A percentile compares a stretch with the other conserved stretches of the same genome.
Evolutionary conservation across 495 filamentous ascomycete genomes (phyloP).

Genomic region (Penicillium herquei): DNA sequence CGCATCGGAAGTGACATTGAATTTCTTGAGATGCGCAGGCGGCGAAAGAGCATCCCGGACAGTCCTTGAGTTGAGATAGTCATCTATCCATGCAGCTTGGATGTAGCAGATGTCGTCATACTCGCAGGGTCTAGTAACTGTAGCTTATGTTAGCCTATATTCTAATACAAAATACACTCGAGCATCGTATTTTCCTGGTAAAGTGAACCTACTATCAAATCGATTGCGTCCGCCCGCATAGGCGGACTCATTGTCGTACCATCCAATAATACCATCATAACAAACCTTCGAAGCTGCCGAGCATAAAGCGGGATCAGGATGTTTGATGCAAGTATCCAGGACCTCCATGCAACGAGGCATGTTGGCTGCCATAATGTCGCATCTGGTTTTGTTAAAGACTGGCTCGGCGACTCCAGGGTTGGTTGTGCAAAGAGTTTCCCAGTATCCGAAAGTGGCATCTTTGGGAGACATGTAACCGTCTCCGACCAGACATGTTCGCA

Average conservation of each 20-base stretch:
- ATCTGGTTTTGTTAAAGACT: slow-evolving; percentile 43
- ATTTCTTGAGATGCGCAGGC: slow-evolving; percentile 29
- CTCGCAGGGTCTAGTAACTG: slow-evolving; percentile 36
- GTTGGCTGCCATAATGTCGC: slow-evolving; percentile 41
- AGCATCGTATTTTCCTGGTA: no score
- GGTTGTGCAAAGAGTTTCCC: slow-evolving; percentile 45
- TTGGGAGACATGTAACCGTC: slow-evolving; percentile 38
- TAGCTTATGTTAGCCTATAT: not conserved
- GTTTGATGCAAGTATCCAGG: slow-evolving; percentile 21
- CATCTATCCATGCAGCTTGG: slow-evolving; percentile 21
- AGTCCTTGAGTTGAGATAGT: slow-evolving; percentile 35
- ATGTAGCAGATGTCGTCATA: slow-evolving; percentile 40
- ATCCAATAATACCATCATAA: slow-evolving; percentile 29
- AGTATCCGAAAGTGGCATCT: slow-evolving; percentile 37
- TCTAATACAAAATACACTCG: no score
- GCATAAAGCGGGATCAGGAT: slow-evolving; percentile 33
- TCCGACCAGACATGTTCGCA: slow-evolving; percentile 39
- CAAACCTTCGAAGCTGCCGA: slow-evolving; percentile 27
- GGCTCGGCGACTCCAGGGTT: slow-evolving; percentile 39
- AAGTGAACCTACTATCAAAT: slow-evolving; percentile 36
- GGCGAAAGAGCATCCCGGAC: slow-evolving; percentile 34
- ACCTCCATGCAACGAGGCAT: slow-evolving; percentile 44
- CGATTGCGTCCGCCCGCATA: slow-evolving; percentile 35
- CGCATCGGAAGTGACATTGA: slow-evolving; percentile 15
- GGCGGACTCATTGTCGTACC: slow-evolving; percentile 35